These are phyloP conservation scores for Globisporangium echinulatum DNA, from an alignment of 352 stramenopile genomes.

Conservation along the genomic window DNA sequence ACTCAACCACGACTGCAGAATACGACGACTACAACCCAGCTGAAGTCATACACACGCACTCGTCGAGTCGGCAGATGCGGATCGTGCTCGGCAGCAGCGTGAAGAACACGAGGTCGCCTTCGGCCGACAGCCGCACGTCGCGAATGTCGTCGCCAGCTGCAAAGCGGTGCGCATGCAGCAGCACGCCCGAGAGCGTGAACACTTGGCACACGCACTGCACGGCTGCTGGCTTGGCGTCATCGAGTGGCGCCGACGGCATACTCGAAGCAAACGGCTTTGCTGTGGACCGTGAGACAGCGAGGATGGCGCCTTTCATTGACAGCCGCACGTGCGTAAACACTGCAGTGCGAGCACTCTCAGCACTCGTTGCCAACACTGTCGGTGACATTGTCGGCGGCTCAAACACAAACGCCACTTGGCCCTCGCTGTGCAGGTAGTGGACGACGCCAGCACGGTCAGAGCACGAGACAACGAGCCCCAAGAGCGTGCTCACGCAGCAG, in stretches of 20 bases:
- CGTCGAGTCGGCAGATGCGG: conserved; percentile 69
- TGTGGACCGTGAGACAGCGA: conserved; percentile 30
- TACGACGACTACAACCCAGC: neutral
- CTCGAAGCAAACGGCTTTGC: neutral
- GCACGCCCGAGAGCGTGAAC: conserved; percentile 60
- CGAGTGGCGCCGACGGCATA: neutral
- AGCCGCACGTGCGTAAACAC: conserved; percentile 43
- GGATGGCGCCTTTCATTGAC: conserved; percentile 55
- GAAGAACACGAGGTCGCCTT: conserved; percentile 71
- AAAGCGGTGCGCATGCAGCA: conserved; percentile 43
- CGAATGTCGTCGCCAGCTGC: conserved; percentile 30
- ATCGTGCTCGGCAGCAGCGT: conserved; percentile 40
- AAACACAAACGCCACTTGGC: conserved; percentile 62
- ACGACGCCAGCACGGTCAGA: conserved; percentile 42
- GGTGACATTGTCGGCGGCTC: conserved; percentile 19
- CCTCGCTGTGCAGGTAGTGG: conserved; percentile 70
- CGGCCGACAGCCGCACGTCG: conserved; percentile 48
- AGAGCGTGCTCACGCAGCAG: conserved; percentile 56
- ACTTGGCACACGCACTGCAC: conserved; percentile 43
- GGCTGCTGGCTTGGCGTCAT: neutral
- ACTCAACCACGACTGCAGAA: neutral
- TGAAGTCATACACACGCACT: conserved; percentile 37
- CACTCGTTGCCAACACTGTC: neutral
- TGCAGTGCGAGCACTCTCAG: conserved; percentile 5
- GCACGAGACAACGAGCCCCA: conserved; percentile 64